Evolutionary conservation across 345 rosid genomes (phyloP).

Genomic region (Euphorbia lathyris): DNA sequence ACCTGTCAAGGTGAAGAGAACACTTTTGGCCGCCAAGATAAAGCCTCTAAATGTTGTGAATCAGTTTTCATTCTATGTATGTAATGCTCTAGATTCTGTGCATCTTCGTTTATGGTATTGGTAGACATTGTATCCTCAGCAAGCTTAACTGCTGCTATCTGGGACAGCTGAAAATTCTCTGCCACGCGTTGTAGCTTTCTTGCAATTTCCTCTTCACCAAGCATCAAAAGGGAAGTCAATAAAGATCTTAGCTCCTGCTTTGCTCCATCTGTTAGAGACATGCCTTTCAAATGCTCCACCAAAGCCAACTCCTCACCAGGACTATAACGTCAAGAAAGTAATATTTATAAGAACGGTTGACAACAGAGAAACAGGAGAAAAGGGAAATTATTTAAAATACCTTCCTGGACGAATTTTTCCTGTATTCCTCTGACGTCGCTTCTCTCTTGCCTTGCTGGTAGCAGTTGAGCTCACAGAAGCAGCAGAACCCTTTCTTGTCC

Average conservation of each 20-base stretch:
- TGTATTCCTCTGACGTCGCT: constrained; percentile 62
- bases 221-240: constrained; percentile 65
- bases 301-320: constrained; percentile 95
- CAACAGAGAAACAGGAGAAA: not conserved
- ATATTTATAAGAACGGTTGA: constrained; percentile 17
- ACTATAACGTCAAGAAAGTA: constrained; percentile 37
- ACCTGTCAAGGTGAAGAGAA: constrained; percentile 50
- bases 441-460: constrained; percentile 64
- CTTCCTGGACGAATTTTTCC: constrained; percentile 97
- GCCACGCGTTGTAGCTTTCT: constrained; percentile 62
- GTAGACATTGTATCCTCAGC: constrained; percentile 65
- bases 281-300: constrained; percentile 87
- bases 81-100: constrained; percentile 54
- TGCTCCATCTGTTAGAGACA: constrained; percentile 67
- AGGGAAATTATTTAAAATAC: constrained; percentile 31
- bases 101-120: constrained; percentile 54
- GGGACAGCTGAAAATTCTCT: constrained; percentile 73
- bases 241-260: constrained; percentile 76
- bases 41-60: constrained; percentile 40
- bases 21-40: constrained; percentile 76
- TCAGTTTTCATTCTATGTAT: constrained; percentile 37
- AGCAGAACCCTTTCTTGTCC: constrained; percentile 70
- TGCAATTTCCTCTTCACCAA: constrained; percentile 63
- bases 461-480: constrained; percentile 63
- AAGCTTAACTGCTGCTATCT: constrained; percentile 73